These are phyloP conservation scores for Fusarium buharicum DNA, from an alignment of 2,329 filamentous ascomycete species.

Conservation along the genomic window DNA sequence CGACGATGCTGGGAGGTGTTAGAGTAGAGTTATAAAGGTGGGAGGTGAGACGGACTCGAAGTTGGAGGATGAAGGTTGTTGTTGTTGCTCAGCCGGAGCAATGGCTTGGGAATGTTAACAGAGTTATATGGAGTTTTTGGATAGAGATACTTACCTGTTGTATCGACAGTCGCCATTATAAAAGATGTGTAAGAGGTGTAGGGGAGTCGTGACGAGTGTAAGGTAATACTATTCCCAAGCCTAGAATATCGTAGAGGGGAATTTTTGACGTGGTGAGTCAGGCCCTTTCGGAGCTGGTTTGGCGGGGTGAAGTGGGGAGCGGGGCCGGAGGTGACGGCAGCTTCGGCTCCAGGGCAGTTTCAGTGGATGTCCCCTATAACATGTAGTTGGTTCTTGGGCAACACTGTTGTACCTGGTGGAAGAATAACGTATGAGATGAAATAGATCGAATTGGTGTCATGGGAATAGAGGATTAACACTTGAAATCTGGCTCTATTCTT, in stretches of 20 bases:
- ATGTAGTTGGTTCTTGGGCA: no score
- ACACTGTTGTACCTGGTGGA: background rate
- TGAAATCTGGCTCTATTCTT: background rate
- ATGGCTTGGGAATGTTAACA: constrained; percentile 13
- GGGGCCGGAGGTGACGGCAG: constrained; percentile 34
- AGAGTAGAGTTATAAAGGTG: background rate
- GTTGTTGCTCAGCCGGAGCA: constrained; percentile 36
- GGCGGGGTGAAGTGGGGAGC: constrained; percentile 41
- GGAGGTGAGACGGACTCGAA: constrained; percentile 43
- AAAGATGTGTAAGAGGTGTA: background rate
- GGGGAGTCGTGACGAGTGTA: background rate
- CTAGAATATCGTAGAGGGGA: constrained; percentile 35
- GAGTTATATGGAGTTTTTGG: no score
- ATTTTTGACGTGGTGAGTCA: constrained; percentile 43
- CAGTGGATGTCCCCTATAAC: background rate
- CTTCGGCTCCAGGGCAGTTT: constrained; percentile 2
- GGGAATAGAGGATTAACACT: no score
- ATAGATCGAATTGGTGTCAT: no score
- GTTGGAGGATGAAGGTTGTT: constrained; percentile 32
- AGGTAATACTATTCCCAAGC: constrained; percentile 37
- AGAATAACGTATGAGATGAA: no score
- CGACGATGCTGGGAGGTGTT: constrained; percentile 59
- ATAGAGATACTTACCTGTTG: constrained; percentile 15
- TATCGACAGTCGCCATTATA: constrained; percentile 37
- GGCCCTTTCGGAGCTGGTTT: constrained; percentile 22